Percentiles rank a stretch among this genome's conserved stretches.
Evolutionary conservation across 441 rosid genomes (phyloP).

Genomic region (Capsella rubella): DNA sequence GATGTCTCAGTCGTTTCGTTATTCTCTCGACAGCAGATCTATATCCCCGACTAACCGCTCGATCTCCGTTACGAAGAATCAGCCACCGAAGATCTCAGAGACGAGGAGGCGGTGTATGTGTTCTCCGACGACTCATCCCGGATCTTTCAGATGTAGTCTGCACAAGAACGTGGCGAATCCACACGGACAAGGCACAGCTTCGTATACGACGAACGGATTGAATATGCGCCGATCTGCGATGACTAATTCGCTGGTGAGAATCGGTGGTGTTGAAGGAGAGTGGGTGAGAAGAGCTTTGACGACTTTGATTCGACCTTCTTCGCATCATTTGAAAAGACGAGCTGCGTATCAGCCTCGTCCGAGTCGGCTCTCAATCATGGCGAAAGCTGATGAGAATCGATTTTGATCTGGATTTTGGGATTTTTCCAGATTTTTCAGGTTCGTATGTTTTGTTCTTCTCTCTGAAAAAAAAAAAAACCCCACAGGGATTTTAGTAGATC

Average conservation of each 20-base stretch:
- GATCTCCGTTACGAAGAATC: constrained; percentile 56
- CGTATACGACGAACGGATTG: constrained; percentile 65
- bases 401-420: constrained; percentile 12
- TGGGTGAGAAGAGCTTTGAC: constrained; percentile 83
- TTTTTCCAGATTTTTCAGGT: constrained; percentile 32
- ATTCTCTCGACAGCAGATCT: constrained; percentile 63
- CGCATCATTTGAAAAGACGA: constrained; percentile 76
- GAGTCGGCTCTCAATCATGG: constrained; percentile 73
- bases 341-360: constrained; percentile 69
- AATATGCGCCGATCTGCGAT: constrained; percentile 91
- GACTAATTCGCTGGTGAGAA: constrained; percentile 87
- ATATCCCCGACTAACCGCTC: constrained; percentile 67
- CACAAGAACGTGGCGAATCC: constrained; percentile 62
- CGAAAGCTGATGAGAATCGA: constrained; percentile 48
- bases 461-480: neutral
- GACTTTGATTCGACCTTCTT: constrained; percentile 85
- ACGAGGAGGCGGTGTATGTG: constrained; percentile 81
- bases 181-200: constrained; percentile 46
- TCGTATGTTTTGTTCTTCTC: constrained; percentile 37
- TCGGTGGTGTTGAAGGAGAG: constrained; percentile 92
- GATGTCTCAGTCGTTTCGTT: constrained; percentile 58
- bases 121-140: constrained; percentile 88
- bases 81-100: constrained; percentile 45
- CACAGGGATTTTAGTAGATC: constrained; percentile 28
- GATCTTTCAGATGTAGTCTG: constrained; percentile 82